Conservation (phyloP, 208 protist species). For the Acanthamoeba lenticulata region DNA sequence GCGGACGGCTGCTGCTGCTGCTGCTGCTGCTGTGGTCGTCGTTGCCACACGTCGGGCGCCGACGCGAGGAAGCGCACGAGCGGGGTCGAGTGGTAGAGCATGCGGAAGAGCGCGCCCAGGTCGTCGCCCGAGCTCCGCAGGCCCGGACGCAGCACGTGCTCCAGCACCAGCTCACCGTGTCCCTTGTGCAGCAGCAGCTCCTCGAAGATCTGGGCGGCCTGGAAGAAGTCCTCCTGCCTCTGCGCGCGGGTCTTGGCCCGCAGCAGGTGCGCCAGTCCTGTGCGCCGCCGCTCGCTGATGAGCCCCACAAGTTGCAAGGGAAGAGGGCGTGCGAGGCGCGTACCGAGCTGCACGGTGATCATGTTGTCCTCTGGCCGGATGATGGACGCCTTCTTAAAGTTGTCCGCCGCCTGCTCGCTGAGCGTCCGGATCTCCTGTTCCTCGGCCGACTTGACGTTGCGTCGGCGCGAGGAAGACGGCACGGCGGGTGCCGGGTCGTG, state of each 20-base stretch:
- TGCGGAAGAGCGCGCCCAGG: neutral
- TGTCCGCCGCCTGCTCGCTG: neutral
- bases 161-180: neutral
- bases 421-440: neutral
- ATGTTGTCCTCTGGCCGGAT: neutral
- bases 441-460: neutral
- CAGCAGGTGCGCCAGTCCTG: neutral
- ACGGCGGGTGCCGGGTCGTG: no score
- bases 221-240: conserved; percentile 1
- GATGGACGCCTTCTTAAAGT: neutral
- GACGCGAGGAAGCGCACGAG: neutral
- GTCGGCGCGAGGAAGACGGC: no score
- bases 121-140: neutral
- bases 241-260: neutral
- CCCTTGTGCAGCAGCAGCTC: neutral
- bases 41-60: neutral
- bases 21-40: no score
- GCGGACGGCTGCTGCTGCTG: no score
- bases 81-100: neutral
- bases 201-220: neutral
- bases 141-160: neutral
- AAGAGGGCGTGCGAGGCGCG: no score
- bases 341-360: neutral
- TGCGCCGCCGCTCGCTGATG: no score
- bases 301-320: no score